These are phyloP conservation scores for Trichoderma atrobrunneum DNA, from an alignment of 2,329 filamentous ascomycete genomes.

Conservation along the genomic window DNA sequence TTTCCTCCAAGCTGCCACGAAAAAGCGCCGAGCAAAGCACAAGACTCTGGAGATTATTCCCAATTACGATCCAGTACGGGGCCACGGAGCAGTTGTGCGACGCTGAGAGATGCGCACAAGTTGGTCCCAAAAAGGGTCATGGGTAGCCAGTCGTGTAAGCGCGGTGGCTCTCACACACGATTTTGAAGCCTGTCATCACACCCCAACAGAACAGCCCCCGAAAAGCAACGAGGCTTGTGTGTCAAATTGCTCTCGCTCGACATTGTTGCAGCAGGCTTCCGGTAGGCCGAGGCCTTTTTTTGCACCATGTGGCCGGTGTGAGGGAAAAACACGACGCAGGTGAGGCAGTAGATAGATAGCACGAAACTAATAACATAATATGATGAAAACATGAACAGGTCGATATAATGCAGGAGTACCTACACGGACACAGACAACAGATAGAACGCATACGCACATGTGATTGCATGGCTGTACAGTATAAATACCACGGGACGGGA, in stretches of 20 bases:
- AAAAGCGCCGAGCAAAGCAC: constrained; percentile 1
- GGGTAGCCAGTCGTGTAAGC: constrained; percentile 9
- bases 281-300: constrained; percentile 5
- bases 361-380: neutral
- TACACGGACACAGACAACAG: neutral
- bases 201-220: neutral
- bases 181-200: neutral
- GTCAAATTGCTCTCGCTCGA: neutral
- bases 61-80: constrained; percentile 2
- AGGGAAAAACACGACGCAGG: neutral
- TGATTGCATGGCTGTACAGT: constrained; percentile 9
- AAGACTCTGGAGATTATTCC: neutral
- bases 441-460: neutral
- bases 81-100: constrained; percentile 1
- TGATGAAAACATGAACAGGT: neutral
- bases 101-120: neutral
- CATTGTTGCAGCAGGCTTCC: neutral
- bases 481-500: neutral
- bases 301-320: neutral
- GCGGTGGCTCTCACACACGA: neutral
- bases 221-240: neutral
- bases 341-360: neutral
- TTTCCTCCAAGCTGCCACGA: neutral
- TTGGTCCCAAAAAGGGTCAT: neutral
- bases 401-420: neutral